Percentiles rank a stretch among this genome's conserved stretches.
Conservation (phyloP, 139 green algal genomes). For the Nannochloris sp. region DNA sequence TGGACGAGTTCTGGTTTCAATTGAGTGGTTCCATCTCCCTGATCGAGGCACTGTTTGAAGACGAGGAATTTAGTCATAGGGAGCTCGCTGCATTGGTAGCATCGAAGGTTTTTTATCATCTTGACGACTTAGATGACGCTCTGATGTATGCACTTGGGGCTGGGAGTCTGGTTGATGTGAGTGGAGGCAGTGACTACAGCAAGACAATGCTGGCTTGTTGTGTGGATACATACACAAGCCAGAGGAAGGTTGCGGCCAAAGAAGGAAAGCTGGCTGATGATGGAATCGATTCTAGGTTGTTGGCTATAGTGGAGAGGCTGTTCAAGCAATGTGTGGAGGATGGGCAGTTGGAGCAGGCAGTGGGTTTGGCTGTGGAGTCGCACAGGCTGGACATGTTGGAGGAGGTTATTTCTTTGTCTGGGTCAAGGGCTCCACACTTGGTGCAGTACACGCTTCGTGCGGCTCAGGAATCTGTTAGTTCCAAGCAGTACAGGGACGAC, state of each 20-base stretch:
- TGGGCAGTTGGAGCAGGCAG: slow-evolving; percentile 84
- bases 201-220: slow-evolving; percentile 89
- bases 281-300: slow-evolving; percentile 70
- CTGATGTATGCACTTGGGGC: slow-evolving; percentile 89
- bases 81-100: slow-evolving; percentile 91
- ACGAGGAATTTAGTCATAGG: slow-evolving; percentile 83
- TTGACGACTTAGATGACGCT: slow-evolving; percentile 92
- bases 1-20: slow-evolving; percentile 83
- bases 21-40: slow-evolving; percentile 71
- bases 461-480: slow-evolving; percentile 69
- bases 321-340: slow-evolving; percentile 67
- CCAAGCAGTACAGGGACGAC: slow-evolving; percentile 68
- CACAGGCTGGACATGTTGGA: slow-evolving; percentile 84
- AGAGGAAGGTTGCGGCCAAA: slow-evolving; percentile 36
- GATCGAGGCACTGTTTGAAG: slow-evolving; percentile 91
- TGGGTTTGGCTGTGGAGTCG: slow-evolving; percentile 88
- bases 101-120: slow-evolving; percentile 99
- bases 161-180: slow-evolving; percentile 86
- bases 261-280: slow-evolving; percentile 20
- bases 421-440: slow-evolving; percentile 36
- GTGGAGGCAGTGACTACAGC: slow-evolving; percentile 82
- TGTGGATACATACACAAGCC: slow-evolving; percentile 89
- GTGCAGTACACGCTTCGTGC: slow-evolving; percentile 73
- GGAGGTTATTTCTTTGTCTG: slow-evolving; percentile 32
- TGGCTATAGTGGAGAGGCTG: slow-evolving; percentile 87